phyloP scores from a whole-genome alignment of 2,329 filamentous ascomycete species.

The Microdochium trichocladiopsis region DNA sequence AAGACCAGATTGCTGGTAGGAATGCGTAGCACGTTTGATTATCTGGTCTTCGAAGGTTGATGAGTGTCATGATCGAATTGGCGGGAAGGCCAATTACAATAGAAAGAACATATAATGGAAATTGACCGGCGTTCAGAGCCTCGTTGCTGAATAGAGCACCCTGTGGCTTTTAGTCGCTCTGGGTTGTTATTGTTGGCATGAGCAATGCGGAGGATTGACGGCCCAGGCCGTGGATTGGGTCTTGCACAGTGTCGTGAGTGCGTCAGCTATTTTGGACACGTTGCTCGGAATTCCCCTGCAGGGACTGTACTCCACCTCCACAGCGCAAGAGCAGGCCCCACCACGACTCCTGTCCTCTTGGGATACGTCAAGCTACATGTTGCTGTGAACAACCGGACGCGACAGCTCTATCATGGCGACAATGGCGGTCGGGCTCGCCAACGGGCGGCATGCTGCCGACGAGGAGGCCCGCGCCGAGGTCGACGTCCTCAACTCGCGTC shows the following conservation, averaged over 20 bases:
- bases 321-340: background rate
- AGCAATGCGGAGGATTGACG: too few relatives aligned
- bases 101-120: background rate
- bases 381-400: background rate
- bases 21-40: too few relatives aligned
- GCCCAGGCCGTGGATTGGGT: too few relatives aligned
- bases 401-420: background rate
- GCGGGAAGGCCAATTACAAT: conserved; percentile 1
- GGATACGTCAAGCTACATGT: background rate
- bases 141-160: too few relatives aligned
- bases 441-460: conserved; percentile 45
- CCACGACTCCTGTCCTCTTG: background rate
- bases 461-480: conserved; percentile 65
- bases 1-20: background rate
- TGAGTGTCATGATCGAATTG: background rate
- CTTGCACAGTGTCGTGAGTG: too few relatives aligned
- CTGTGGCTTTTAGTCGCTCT: too few relatives aligned
- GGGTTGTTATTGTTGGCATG: too few relatives aligned
- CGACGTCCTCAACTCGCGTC: conserved; percentile 62
- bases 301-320: background rate
- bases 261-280: too few relatives aligned
- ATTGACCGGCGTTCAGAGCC: too few relatives aligned
- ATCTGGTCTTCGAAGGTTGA: too few relatives aligned
- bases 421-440: conserved; percentile 46
- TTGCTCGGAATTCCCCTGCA: too few relatives aligned